Evolutionary conservation across 208 protist genomes (phyloP).

Genomic region (Leishmania arabica): DNA sequence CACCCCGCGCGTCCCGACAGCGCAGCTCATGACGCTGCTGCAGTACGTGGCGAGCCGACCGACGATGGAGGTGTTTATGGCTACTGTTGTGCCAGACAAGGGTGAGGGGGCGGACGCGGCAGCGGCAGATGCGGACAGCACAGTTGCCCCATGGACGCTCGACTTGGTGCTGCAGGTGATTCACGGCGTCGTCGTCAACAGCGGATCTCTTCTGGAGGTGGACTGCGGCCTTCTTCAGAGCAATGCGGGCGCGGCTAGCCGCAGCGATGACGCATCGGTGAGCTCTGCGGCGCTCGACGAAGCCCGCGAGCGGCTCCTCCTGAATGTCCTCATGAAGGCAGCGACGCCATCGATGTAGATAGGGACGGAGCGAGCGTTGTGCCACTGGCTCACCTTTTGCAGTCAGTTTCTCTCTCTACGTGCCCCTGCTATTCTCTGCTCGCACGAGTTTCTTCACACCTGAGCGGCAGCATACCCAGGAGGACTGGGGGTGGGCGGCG

Average conservation of each 20-base stretch:
- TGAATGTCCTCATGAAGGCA: constrained; percentile 48
- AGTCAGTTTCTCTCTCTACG: not conserved
- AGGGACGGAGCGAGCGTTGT: not conserved
- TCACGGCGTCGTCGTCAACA: constrained; percentile 27
- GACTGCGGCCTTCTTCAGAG: constrained; percentile 24
- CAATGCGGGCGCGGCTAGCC: constrained; percentile 15
- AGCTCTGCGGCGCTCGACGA: constrained; percentile 6
- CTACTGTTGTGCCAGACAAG: constrained; percentile 17
- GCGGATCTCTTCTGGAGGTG: constrained; percentile 48
- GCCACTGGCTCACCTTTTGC: not conserved
- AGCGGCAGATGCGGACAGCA: not conserved
- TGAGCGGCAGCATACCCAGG: not conserved
- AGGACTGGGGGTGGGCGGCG: not conserved
- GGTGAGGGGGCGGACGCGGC: not conserved
- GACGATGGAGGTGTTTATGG: constrained; percentile 46
- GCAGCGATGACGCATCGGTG: constrained; percentile 11
- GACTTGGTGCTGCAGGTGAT: constrained; percentile 38
- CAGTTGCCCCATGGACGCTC: not conserved
- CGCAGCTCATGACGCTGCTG: constrained; percentile 52
- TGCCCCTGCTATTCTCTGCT: not conserved
- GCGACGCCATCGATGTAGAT: not conserved
- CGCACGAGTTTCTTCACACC: not conserved
- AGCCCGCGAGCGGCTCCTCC: constrained; percentile 47
- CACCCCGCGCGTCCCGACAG: constrained; percentile 39
- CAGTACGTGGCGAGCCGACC: constrained; percentile 27